Evolutionary conservation across 805 yeast genomes (phyloP).

Genomic region (Sugiyamaella boreocaroliniensis): DNA sequence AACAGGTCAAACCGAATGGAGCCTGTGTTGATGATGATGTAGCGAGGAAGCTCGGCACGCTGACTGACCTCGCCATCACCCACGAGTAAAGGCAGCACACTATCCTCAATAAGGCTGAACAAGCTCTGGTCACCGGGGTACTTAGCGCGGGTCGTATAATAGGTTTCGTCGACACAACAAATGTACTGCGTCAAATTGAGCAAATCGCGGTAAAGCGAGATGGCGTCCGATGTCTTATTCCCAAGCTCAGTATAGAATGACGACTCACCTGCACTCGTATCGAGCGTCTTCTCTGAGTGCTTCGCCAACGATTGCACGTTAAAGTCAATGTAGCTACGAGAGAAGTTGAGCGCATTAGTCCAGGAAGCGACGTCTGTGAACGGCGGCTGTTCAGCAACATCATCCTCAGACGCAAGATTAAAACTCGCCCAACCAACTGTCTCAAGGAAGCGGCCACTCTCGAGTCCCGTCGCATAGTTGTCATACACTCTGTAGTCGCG

Average conservation of each 20-base stretch:
- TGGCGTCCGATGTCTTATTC: constrained; percentile 36
- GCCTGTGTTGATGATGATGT: constrained; percentile 76
- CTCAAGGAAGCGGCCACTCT: constrained; percentile 89
- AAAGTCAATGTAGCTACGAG: constrained; percentile 77
- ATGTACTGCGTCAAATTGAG: constrained; percentile 49
- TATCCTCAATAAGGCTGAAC: constrained; percentile 49
- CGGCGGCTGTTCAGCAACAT: neutral
- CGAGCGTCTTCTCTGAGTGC: constrained; percentile 40
- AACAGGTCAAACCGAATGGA: constrained; percentile 81
- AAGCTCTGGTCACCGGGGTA: constrained; percentile 51
- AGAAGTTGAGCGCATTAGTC: constrained; percentile 28
- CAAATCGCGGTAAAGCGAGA: constrained; percentile 39
- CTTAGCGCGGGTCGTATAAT: constrained; percentile 62
- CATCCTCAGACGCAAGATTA: constrained; percentile 31
- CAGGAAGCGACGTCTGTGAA: neutral
- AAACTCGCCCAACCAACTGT: constrained; percentile 80
- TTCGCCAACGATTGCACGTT: constrained; percentile 60
- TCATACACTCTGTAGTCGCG: constrained; percentile 76
- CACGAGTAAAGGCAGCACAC: constrained; percentile 43
- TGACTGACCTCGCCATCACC: constrained; percentile 14
- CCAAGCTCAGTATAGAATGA: constrained; percentile 56
- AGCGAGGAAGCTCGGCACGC: constrained; percentile 35
- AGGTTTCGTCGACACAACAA: constrained; percentile 65
- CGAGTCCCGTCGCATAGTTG: constrained; percentile 62
- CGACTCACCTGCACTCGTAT: constrained; percentile 5